Percentiles rank a stretch among this genome's conserved stretches.
Conservation (phyloP, 768 basidiomycete species). For the Tubosaeta sp. region DNA sequence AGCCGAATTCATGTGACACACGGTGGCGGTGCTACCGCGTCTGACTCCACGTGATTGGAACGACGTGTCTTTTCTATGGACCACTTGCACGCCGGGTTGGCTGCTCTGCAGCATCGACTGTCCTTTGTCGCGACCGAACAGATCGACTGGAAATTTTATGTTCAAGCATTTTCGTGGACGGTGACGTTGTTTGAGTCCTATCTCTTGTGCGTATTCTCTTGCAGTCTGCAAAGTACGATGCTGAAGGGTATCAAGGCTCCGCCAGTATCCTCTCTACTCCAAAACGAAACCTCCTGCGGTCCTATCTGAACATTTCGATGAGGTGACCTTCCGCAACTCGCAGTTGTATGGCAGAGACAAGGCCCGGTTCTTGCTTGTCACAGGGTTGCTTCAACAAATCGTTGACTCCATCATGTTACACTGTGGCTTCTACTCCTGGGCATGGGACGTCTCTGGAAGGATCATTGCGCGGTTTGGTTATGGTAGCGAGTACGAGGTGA, state of each 20-base stretch:
- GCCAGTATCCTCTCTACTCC: slow-evolving; percentile 84
- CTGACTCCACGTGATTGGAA: not conserved
- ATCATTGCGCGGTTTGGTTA: slow-evolving; percentile 54
- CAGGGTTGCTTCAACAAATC: slow-evolving; percentile 68
- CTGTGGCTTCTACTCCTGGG: slow-evolving; percentile 77
- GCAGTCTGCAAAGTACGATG: not conserved
- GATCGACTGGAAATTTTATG: slow-evolving; percentile 78
- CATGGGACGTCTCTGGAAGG: slow-evolving; percentile 64
- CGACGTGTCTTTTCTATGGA: slow-evolving; percentile 38
- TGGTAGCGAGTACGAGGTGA: slow-evolving; percentile 68
- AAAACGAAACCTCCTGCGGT: slow-evolving; percentile 68
- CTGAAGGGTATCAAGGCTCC: slow-evolving; percentile 37
- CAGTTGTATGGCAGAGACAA: slow-evolving; percentile 92
- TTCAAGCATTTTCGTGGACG: slow-evolving; percentile 72
- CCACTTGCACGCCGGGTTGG: slow-evolving; percentile 55
- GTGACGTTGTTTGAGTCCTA: slow-evolving; percentile 86
- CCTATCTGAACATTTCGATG: slow-evolving; percentile 63
- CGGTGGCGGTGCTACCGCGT: not conserved
- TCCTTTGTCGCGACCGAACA: slow-evolving; percentile 69
- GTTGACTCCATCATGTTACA: slow-evolving; percentile 69
- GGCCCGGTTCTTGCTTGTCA: slow-evolving; percentile 73
- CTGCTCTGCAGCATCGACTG: slow-evolving; percentile 53
- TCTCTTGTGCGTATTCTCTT: slow-evolving; percentile 58
- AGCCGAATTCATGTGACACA: not conserved
- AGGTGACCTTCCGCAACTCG: slow-evolving; percentile 78